Evolutionary conservation across 148 eudicot genomes (phyloP).

Genomic region (Fagopyrum esculentum): DNA sequence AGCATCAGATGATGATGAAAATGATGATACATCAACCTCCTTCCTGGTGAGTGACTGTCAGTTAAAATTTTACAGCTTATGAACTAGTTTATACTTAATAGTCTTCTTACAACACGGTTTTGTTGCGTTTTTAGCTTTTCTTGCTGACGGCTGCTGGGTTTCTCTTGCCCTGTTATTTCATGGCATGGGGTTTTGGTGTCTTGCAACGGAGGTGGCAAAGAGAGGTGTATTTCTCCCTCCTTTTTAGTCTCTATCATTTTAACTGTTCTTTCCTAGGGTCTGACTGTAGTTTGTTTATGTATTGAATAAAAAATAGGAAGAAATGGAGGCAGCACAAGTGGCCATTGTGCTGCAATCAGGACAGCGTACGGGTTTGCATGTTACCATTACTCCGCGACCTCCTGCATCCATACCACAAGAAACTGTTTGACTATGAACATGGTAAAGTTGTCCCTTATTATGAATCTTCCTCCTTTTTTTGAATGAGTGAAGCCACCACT

Average conservation of each 20-base stretch:
- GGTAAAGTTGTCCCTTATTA: slow-evolving; percentile 2
- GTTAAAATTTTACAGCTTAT: background rate
- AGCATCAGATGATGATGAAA: slow-evolving; percentile 48
- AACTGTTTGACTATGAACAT: slow-evolving; percentile 6
- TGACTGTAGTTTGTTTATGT: background rate
- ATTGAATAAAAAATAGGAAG: slow-evolving; percentile 38
- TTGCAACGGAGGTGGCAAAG: slow-evolving; percentile 71
- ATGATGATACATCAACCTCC: slow-evolving; percentile 64
- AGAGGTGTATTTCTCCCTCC: slow-evolving; percentile 38
- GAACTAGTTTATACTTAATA: background rate
- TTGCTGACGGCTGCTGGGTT: slow-evolving; percentile 78
- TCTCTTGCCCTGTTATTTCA: slow-evolving; percentile 82
- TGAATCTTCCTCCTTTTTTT: background rate
- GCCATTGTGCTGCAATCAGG: slow-evolving; percentile 69
- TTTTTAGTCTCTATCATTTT: background rate
- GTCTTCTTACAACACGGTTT: background rate
- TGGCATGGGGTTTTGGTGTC: slow-evolving; percentile 79
- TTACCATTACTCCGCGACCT: slow-evolving; percentile 49
- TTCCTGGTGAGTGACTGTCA: slow-evolving; percentile 51
- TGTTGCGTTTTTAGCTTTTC: slow-evolving; percentile 44
- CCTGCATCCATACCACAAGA: slow-evolving; percentile 20
- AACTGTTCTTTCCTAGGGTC: background rate
- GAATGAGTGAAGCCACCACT: slow-evolving; percentile 6
- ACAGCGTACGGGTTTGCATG: slow-evolving; percentile 54
- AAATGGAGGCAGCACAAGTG: slow-evolving; percentile 60